Evolutionary conservation across 2,329 filamentous ascomycete genomes (phyloP).

Genomic region (Emergomyces pasteurianus): DNA sequence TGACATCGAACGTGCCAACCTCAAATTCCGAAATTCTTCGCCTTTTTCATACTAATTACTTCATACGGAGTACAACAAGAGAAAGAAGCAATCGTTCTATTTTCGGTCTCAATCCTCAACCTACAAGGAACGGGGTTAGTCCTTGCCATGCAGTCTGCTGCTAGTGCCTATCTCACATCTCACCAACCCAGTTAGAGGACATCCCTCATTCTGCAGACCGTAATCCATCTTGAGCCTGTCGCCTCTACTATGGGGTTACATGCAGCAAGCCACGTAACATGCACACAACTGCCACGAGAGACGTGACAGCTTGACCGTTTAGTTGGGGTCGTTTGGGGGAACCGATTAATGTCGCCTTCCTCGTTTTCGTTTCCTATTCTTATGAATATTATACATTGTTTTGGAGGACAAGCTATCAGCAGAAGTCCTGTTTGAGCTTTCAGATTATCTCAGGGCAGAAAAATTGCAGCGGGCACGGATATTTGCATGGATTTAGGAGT

Average conservation of each 20-base stretch:
- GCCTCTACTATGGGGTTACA: neutral
- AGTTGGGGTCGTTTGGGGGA: neutral
- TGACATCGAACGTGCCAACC: neutral
- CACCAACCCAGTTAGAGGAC: neutral
- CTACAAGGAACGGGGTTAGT: neutral
- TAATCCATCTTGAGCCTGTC: neutral
- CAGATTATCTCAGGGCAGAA: neutral
- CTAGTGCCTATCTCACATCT: neutral
- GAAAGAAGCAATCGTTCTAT: neutral
- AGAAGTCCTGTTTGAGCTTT: neutral
- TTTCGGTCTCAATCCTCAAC: neutral
- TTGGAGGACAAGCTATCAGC: neutral
- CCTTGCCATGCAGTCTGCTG: neutral
- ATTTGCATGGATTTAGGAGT: neutral
- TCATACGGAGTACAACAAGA: rapidly evolving
- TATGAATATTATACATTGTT: neutral
- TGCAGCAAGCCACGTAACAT: neutral
- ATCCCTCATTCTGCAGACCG: neutral
- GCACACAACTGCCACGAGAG: neutral
- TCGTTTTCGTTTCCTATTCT: neutral
- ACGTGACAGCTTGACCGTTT: neutral
- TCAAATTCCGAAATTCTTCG: neutral
- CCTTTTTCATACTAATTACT: too few species aligned
- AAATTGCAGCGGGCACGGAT: neutral
- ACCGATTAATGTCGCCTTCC: neutral